Conservation (phyloP, 345 rosid genomes). For the Salix caprea region DNA sequence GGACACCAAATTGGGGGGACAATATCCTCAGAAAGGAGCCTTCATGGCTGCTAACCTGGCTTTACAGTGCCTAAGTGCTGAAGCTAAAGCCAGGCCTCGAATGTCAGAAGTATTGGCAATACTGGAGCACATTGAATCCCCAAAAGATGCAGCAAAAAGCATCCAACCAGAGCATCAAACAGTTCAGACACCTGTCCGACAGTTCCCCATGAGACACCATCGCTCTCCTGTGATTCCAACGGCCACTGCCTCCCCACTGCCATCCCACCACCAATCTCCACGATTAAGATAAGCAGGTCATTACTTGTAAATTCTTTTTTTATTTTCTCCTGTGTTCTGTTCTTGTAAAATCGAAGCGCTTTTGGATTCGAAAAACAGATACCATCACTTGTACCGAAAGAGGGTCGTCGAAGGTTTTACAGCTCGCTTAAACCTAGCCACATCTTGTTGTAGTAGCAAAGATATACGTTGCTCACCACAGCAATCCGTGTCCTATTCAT, state of each 20-base stretch:
- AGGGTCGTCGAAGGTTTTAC: not conserved
- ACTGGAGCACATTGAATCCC: conserved; percentile 57
- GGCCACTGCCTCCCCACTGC: conserved; percentile 61
- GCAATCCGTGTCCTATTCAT: not conserved
- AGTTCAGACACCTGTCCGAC: conserved; percentile 34
- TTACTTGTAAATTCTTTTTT: conserved; percentile 19
- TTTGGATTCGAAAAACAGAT: conserved; percentile 23
- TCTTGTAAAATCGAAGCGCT: conserved; percentile 17
- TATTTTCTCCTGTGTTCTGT: not conserved
- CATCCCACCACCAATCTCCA: conserved; percentile 51
- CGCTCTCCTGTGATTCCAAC: conserved; percentile 51
- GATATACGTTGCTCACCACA: not conserved
- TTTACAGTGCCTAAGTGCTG: conserved; percentile 53
- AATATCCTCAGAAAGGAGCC: conserved; percentile 89
- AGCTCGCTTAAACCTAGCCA: not conserved
- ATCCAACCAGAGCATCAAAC: conserved; percentile 29
- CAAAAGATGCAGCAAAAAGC: conserved; percentile 30
- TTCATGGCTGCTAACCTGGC: conserved; percentile 74
- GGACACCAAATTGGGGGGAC: conserved; percentile 96
- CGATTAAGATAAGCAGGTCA: conserved; percentile 34
- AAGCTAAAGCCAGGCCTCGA: conserved; percentile 73
- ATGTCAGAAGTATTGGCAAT: conserved; percentile 78
- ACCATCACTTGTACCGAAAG: conserved; percentile 10
- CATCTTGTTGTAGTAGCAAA: not conserved
- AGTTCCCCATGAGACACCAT: conserved; percentile 53